Percentiles rank a stretch among this genome's conserved stretches.
These are phyloP conservation scores for Coprinellus aureogranulatus DNA, from an alignment of 768 basidiomycete genomes.

Conservation along the genomic window DNA sequence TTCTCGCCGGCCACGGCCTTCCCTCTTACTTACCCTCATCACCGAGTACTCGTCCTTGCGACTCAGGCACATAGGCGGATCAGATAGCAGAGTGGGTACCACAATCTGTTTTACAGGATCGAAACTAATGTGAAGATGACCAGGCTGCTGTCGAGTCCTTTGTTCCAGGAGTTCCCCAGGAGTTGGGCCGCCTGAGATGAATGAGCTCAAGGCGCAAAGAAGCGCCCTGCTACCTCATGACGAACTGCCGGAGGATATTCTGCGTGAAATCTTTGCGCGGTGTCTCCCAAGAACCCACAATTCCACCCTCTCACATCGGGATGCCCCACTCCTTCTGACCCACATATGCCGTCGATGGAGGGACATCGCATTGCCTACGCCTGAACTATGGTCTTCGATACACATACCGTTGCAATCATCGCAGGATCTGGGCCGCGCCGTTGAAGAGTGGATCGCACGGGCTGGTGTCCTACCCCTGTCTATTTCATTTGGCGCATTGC, in stretches of 20 bases:
- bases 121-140: too few species aligned
- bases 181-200: too few species aligned
- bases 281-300: slow-evolving; percentile 10
- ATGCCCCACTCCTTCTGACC: slow-evolving; percentile 8
- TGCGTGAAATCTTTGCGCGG: slow-evolving; percentile 8
- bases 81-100: too few species aligned
- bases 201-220: background rate
- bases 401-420: background rate
- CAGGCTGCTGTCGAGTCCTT: too few species aligned
- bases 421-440: too few species aligned
- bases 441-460: background rate
- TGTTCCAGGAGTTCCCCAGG: too few species aligned
- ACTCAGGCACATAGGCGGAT: too few species aligned
- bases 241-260: slow-evolving; percentile 3
- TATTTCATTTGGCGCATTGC: background rate
- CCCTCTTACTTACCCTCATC: too few species aligned
- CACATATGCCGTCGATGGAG: slow-evolving; percentile 11
- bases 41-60: too few species aligned
- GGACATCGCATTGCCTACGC: slow-evolving; percentile 1
- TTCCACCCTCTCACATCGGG: background rate
- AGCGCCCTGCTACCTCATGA: background rate
- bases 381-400: slow-evolving; percentile 7
- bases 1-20: too few species aligned
- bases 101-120: too few species aligned
- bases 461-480: background rate